phyloP scores from a whole-genome alignment of 2,329 filamentous ascomycete genomes.

The Pseudogymnoascus sp. region DNA sequence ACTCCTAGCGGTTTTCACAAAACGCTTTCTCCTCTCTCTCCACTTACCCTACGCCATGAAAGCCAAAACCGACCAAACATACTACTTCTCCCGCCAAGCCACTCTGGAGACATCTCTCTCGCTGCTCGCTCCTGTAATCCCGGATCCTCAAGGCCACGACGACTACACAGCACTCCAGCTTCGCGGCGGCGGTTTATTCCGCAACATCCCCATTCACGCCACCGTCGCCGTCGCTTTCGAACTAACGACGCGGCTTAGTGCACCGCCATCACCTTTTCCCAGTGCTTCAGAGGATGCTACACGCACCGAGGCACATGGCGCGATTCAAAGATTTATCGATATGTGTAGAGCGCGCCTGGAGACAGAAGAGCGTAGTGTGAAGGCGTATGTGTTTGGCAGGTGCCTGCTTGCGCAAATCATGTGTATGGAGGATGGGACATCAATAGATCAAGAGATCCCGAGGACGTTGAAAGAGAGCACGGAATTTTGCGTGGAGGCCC shows the following conservation, averaged over 20 bases:
- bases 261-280: conserved; percentile 19
- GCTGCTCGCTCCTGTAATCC: conserved; percentile 7
- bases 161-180: conserved; percentile 34
- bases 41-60: conserved; percentile 42
- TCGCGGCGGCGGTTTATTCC: conserved; percentile 37
- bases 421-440: conserved; percentile 16
- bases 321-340: conserved; percentile 21
- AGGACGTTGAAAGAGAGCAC: conserved; percentile 7
- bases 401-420: conserved; percentile 36
- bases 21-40: conserved; percentile 48
- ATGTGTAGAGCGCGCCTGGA: conserved; percentile 29
- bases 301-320: conserved; percentile 23
- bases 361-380: conserved; percentile 38
- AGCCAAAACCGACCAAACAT: conserved; percentile 38
- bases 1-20: conserved; percentile 44
- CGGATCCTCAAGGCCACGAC: conserved; percentile 14
- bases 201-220: conserved; percentile 36
- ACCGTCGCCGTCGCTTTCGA: conserved; percentile 41
- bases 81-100: conserved; percentile 42
- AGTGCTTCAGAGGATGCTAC: conserved; percentile 26
- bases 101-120: conserved; percentile 37
- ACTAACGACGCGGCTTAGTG: conserved; percentile 40
- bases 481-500: not conserved
- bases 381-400: conserved; percentile 34
- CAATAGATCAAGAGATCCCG: not conserved